Evolutionary conservation across 805 yeast genomes (phyloP).

Genomic region (Candida chauliodis): DNA sequence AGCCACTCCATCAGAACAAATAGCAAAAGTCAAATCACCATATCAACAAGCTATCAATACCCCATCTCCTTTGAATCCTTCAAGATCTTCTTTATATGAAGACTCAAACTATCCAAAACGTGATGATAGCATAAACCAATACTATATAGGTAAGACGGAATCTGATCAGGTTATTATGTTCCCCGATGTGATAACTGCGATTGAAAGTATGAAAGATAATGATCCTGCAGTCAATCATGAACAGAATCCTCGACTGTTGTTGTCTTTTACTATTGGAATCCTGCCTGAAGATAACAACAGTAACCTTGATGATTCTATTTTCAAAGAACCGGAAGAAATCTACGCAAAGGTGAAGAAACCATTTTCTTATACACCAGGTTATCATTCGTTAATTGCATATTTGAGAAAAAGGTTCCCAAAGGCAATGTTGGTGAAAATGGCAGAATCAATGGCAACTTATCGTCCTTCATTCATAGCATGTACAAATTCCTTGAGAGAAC

Average conservation of each 20-base stretch:
- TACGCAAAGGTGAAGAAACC: conserved; percentile 74
- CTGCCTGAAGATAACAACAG: conserved; percentile 31
- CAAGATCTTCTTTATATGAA: conserved; percentile 14
- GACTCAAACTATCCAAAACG: conserved; percentile 38
- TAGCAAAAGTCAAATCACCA: conserved; percentile 5
- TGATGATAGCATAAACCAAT: conserved; percentile 63
- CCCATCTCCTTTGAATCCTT: conserved; percentile 6
- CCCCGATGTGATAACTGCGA: conserved; percentile 56
- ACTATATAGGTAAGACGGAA: conserved; percentile 54
- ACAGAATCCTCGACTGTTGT: conserved; percentile 35
- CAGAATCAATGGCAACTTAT: conserved; percentile 83
- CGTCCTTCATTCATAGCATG: conserved; percentile 93
- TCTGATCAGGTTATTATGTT: conserved; percentile 41
- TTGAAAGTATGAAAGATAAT: conserved; percentile 32
- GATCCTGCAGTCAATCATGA: conserved; percentile 42
- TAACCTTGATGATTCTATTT: conserved; percentile 17
- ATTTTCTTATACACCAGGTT: conserved; percentile 87
- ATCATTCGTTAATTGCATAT: conserved; percentile 75
- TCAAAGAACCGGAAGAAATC: conserved; percentile 70
- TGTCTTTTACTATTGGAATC: conserved; percentile 49
- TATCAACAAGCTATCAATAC: conserved; percentile 3
- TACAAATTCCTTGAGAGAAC: conserved; percentile 82
- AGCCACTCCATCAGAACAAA: conserved; percentile 15
- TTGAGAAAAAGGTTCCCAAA: conserved; percentile 67
- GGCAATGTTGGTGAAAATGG: conserved; percentile 71